Evolutionary conservation across 306 rosid genomes (phyloP), one percentile per base, ranked within the genome.

Genomic region (Trifolium repens): DNA sequence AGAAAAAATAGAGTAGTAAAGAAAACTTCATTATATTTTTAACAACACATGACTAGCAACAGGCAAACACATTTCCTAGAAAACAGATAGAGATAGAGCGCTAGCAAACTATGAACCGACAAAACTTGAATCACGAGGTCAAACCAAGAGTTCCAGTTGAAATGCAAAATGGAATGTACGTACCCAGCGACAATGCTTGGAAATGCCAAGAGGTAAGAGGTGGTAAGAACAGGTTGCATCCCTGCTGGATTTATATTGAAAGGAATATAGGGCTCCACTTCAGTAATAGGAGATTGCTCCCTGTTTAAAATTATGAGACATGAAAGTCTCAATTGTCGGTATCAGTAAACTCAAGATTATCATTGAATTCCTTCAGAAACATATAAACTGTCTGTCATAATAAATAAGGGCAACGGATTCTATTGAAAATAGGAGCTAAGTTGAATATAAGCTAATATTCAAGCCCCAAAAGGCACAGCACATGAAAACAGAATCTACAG

Each of bases 201-300:
- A 88, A 92, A 82, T 69, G 93, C 97, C 90, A 94, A 86, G 79
- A 94, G 97, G 88, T 94, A 94, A 64, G 94, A 83, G 80, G 99
- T 87, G 37, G 97, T 94, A 66, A 94, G 97, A 83, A 94, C 89
- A 74, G 99, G 99, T 64, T 94, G 99, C 99, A 94, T 94, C 83
- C 99, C 97, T 43, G 97, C 80, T 8, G 99, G 99, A 82, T 94
- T 94, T 58, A 94, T 92, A 79, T 91, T 94, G 85, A 94, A 94
- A 59, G 99, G 97, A 72, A 94, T 92, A 81, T 94, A 94, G 16
- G 97, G 99, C 87, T 94, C 97, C 79, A 94, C 99, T 85, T 94
- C 99, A 67, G 99, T 94, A 53, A 92, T 77, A 42, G 96, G 96
- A 2, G 96, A 94, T 80, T 94, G 96, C 84, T 90, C 96, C 80